Evolutionary conservation across 345 rosid genomes (phyloP).

Genomic region (Eucalyptus pauciflora): DNA sequence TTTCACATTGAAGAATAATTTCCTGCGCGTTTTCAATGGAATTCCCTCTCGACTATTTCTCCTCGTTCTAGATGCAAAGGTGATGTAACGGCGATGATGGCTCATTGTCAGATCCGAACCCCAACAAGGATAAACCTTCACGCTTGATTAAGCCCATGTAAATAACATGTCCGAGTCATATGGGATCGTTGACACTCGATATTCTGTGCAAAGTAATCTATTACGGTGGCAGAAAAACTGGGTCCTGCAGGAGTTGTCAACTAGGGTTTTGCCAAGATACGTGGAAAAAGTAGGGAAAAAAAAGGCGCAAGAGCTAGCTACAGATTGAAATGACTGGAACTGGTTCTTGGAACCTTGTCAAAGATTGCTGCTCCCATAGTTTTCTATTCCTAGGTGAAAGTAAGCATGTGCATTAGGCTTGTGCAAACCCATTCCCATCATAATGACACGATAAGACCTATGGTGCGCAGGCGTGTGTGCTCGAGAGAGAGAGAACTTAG

Average conservation of each 20-base stretch:
- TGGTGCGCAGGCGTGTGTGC: fast-evolving
- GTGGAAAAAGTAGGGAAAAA: not conserved
- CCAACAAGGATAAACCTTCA: not conserved
- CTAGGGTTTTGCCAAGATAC: not conserved
- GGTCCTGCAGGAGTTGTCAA: not conserved
- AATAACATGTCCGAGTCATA: not conserved
- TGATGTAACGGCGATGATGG: not conserved
- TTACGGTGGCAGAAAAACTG: not conserved
- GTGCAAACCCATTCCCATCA: not conserved
- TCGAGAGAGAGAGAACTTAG: not conserved
- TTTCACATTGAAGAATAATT: not conserved
- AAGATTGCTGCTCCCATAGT: not conserved
- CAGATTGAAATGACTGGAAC: not conserved
- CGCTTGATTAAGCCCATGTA: not conserved
- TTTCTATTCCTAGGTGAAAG: not conserved
- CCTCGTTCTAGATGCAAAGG: not conserved
- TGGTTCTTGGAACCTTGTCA: not conserved
- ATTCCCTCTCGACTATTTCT: not conserved
- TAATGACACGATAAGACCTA: not conserved
- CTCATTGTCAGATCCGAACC: not conserved
- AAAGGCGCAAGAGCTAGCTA: not conserved
- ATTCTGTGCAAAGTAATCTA: not conserved
- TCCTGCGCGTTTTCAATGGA: not conserved
- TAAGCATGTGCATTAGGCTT: not conserved
- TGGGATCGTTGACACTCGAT: not conserved